Evolutionary conservation across 2,329 filamentous ascomycete genomes (phyloP), one percentile per base, ranked within the genome.

Genomic region (Chaetomium sp.): DNA sequence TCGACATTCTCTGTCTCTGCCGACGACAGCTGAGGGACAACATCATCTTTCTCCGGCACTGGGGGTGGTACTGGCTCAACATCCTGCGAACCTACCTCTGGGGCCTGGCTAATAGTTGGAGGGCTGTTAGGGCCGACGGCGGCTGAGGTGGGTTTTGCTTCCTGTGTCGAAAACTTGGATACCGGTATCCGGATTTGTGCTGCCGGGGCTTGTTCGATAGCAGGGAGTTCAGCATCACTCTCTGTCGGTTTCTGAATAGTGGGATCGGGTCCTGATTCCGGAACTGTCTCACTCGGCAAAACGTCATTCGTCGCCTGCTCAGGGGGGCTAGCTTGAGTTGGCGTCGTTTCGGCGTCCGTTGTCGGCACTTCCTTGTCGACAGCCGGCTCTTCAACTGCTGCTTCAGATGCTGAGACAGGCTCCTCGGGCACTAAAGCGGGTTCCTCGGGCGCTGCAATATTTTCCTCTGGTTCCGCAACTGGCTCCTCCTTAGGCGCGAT

Each of bases 111-210:
- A 40, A 59, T 45, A 32, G 55, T 56, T 2, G 54, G 33, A 4
- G 63, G 62, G 36, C 66, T 53, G 5, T 48, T 47, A 12, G 40
- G 48, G 14, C 8, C 47, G 1, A 65, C 46, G 14, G 67, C 62
- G 12, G 62, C 52, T n/a, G 66, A 60, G 14, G 66, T 61, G 33
- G 61, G 58, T 38, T 62, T 66, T 33, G 66, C 57, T 54, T 74
- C 71, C 46, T 68, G 71, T 4, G 71, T 73, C 9, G 75, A 76
- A 60, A 76, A 76, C 57, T 70, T 76, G 48, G 75, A 76, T 49
- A 70, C 69, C 11, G 74, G 72, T 40, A 70, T 70, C 9, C 37
- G 67, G 50, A 62, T 44, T 27, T 60, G 64, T 58, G 56, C 63
- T 61, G 57, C 58, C 52, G 61, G 53, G 36, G 59, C n/a, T 45